These are phyloP conservation scores for Populus ilicifolia DNA, from an alignment of 345 rosid species.

Conservation along the genomic window DNA sequence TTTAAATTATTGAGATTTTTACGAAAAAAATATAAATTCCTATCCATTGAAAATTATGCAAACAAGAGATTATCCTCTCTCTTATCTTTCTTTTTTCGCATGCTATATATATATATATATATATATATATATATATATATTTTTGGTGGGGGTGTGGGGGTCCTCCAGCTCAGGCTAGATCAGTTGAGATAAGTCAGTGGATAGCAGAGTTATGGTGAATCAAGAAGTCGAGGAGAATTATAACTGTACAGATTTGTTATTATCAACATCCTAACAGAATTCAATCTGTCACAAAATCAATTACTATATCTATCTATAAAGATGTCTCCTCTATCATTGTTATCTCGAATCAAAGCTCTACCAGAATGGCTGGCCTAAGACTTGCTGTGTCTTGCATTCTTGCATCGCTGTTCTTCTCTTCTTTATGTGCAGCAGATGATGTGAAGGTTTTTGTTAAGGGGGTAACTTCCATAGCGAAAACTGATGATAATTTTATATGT, in stretches of 20 bases:
- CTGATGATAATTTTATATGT: conserved; percentile 52
- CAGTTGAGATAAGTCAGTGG: background rate
- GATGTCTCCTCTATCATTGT: background rate
- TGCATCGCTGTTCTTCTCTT: background rate
- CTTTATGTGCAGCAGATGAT: background rate
- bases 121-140: too few species aligned
- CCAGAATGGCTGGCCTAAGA: background rate
- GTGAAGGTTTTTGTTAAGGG: conserved; percentile 33
- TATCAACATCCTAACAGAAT: background rate
- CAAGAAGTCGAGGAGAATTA: background rate
- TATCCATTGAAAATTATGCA: too few species aligned
- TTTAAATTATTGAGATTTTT: too few species aligned
- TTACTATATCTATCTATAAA: background rate
- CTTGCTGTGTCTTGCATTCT: background rate
- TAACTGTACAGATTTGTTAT: background rate
- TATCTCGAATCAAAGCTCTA: background rate
- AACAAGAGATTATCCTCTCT: background rate
- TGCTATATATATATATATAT: too few species aligned
- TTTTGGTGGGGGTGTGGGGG: background rate
- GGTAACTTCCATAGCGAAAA: conserved; percentile 35
- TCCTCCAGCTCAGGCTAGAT: background rate
- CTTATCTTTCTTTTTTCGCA: too few species aligned
- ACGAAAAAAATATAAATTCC: too few species aligned
- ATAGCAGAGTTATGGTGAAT: background rate
- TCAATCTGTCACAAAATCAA: background rate